Base-by-base conservation (phyloP, 805 yeast genomes). In the Spathaspora sp. region DNA sequence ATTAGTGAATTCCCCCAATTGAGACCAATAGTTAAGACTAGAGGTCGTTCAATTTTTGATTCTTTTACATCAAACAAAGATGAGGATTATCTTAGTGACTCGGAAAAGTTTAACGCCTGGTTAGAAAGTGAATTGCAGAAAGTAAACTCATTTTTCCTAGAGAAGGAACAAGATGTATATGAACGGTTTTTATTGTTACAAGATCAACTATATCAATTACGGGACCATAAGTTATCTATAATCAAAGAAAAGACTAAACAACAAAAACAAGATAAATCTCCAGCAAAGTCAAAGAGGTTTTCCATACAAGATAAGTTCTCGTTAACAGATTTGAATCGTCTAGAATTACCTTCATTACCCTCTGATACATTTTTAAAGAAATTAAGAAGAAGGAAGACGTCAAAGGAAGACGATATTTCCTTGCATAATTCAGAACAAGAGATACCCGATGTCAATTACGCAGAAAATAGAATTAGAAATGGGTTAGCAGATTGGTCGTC, bases 201-300 rank as follows among this genome's bases (percentile, higher is more conserved):
- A 61, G 87, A 81, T 57, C 96, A 89, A 64, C 63, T 90, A 44
- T 77, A 77, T 51, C 85, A 84, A 58, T 63, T 87, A 50, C 74
- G 80, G 44, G 85, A 84, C 44, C 88, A 84, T 52, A 75, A 69
- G 51, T 44, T 49, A 1, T 49, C 55, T 19, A 46, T 61, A 14
- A 10, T 57, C 32, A 51, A 52, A 35, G 53, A 56, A 18, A 56
- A 55, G 31, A 42, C 44, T 10, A 39, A 18, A 9, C 55, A 53
- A 23, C 32, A 14, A 1, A 42, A 23, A 23, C 26, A 42, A 17
- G 35, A n/a, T 42, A 9, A 29, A 48, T 4, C 42, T 44, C 29
- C 44, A 17, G n/a, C 32, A 2, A 61, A 59, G 26, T 62, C 70
- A 2, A 65, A 63, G 26, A 69, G 69, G 43, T 51, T 68, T 44